Percentiles rank a stretch among this genome's conserved stretches.
Evolutionary conservation across 768 basidiomycete species (phyloP).

Genomic region (Amanita rubescens): DNA sequence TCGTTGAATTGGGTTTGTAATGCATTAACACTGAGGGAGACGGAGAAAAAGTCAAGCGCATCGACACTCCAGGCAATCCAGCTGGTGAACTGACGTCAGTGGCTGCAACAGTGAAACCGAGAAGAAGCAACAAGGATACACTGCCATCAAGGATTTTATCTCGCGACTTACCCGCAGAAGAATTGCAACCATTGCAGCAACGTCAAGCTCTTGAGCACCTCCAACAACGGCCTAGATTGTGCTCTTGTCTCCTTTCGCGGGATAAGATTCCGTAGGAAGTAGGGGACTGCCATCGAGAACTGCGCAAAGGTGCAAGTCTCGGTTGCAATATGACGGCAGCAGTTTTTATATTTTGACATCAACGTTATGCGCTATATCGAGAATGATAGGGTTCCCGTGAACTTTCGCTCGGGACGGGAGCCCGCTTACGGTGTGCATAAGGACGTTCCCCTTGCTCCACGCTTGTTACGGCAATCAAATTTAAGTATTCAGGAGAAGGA

Average conservation of each 20-base stretch:
- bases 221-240: slow-evolving; percentile 30
- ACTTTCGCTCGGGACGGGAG: no score
- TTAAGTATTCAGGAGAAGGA: no score
- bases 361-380: not conserved
- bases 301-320: no score
- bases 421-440: no score
- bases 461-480: no score
- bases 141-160: not conserved
- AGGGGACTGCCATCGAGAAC: slow-evolving; percentile 37
- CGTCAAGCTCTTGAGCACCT: slow-evolving; percentile 34
- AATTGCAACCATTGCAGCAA: slow-evolving; percentile 51
- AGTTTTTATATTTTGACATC: not conserved
- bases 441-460: no score
- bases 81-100: slow-evolving; percentile 7
- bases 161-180: slow-evolving; percentile 45
- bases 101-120: no score
- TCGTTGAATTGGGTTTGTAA: slow-evolving; percentile 16
- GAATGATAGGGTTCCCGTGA: no score
- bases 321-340: not conserved
- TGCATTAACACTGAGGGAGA: slow-evolving; percentile 17
- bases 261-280: slow-evolving; percentile 35
- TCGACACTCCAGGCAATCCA: slow-evolving; percentile 25
- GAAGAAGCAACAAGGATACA: no score
- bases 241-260: slow-evolving; percentile 31
- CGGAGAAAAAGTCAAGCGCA: slow-evolving; percentile 23